Evolutionary conservation across 352 stramenopile genomes (phyloP), one percentile per base, ranked within the genome.

Genomic region (Phytopythium mirpurense): DNA sequence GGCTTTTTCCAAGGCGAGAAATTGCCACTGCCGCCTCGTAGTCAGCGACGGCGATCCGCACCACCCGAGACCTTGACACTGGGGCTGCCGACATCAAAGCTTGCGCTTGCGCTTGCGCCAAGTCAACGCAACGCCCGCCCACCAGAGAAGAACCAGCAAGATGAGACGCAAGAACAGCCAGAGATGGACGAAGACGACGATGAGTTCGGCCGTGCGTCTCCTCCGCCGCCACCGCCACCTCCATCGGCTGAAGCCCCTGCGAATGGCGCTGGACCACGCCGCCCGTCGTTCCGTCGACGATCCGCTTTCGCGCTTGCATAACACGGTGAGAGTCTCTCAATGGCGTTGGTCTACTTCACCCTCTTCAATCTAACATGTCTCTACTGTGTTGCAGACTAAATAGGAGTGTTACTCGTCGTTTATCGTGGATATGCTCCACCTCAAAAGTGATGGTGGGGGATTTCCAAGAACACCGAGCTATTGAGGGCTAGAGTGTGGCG

Each of bases 81-180:
- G 15, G 47, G 47, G 24, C 35, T 53, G 6, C 47, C 47, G 23
- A 38, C 35, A 19, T 32, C 47, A 1, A 53, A 53, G 47, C 47
- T 53, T 31, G 15, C 31, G 6, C 31, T 53, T 16, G 31, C 47
- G 19, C 10, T 23, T 7, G 23, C 21, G 21, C 31, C 34, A 5
- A 12, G n/a, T 44, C 45, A 8, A 29, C 26, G 16, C 7, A 10
- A 27, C 5, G 21, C 5, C 5, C n/a, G 21, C 9, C 45, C 29
- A 16, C 45, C 24, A 29, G 45, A 51, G 18, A 21, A 23, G 18
- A 35, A 51, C 44, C 44, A 26, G 10, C 16, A 36, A 12, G 31
- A 35, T 14, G 27, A 26, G 8, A 19, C 27, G 1, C 7, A 1
- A 2, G 36, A 41, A 1, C 36, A 46, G 16, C 43, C 43, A 36